These are phyloP conservation scores for Centella asiatica DNA, from an alignment of 129 eudicot genomes.

Conservation along the genomic window DNA sequence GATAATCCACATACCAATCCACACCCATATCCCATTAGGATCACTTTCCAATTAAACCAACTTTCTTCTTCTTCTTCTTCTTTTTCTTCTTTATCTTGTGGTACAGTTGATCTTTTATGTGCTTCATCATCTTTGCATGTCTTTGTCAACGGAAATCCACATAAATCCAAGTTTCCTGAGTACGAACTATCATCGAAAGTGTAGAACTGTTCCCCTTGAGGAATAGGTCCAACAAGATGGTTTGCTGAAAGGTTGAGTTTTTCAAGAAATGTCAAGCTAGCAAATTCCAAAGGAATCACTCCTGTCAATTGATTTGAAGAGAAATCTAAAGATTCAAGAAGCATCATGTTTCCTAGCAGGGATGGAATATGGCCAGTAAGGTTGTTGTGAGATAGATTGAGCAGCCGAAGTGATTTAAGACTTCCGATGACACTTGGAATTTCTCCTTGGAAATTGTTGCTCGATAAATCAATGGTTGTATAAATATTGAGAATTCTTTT, in stretches of 20 bases:
- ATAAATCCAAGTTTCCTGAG: no score
- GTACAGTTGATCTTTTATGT: no score
- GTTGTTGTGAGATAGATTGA: conserved; percentile 16
- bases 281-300: conserved; percentile 1
- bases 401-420: not conserved
- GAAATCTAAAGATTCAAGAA: conserved; percentile 11
- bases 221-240: not conserved
- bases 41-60: no score
- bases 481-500: not conserved
- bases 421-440: conserved; percentile 11
- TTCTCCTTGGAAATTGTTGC: conserved; percentile 7
- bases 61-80: no score
- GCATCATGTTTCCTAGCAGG: not conserved
- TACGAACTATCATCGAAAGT: no score
- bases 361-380: conserved; percentile 12
- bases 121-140: no score
- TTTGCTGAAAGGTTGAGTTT: conserved; percentile 7
- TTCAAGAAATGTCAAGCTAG: not conserved
- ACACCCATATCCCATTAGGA: no score
- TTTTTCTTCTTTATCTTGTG: no score
- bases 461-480: not conserved
- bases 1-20: no score
- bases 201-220: conserved; percentile 8
- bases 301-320: conserved; percentile 4
- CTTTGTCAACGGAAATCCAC: no score